Evolutionary conservation across 148 eudicot genomes (phyloP).

Genomic region (Beta vulgaris): DNA sequence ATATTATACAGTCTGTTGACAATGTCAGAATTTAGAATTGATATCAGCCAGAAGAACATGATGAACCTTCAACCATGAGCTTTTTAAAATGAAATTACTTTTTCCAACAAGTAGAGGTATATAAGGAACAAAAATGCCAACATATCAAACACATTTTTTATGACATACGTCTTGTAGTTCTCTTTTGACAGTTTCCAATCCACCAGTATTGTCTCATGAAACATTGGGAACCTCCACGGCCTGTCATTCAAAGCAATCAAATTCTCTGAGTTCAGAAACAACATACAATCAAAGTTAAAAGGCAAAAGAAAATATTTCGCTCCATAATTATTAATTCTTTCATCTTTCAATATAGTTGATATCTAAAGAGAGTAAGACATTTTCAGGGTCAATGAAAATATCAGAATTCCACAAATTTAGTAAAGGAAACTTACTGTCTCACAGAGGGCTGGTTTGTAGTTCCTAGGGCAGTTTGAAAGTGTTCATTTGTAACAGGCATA

Average conservation of each 20-base stretch:
- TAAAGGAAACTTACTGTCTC: slow-evolving; percentile 50
- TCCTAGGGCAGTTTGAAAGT: slow-evolving; percentile 63
- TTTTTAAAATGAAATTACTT: too few relatives aligned
- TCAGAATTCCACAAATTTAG: neutral
- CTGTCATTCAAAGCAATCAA: slow-evolving; percentile 12
- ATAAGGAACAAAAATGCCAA: too few relatives aligned
- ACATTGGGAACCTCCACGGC: slow-evolving; percentile 75
- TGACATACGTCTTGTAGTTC: slow-evolving; percentile 74
- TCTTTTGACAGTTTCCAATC: slow-evolving; percentile 69
- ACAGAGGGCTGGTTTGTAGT: slow-evolving; percentile 69
- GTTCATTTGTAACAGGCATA: slow-evolving; percentile 71
- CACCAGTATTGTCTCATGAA: slow-evolving; percentile 68
- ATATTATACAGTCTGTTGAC: slow-evolving; percentile 64
- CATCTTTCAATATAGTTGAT: too few relatives aligned
- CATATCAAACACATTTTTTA: too few relatives aligned
- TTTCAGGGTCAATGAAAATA: too few relatives aligned
- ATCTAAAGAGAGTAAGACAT: too few relatives aligned
- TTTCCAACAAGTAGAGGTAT: too few relatives aligned
- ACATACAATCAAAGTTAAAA: neutral
- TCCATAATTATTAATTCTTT: too few relatives aligned
- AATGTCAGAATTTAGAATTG: neutral
- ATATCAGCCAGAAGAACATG: neutral
- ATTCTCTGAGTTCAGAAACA: neutral
- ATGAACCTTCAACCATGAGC: too few relatives aligned
- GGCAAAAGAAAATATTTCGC: neutral